These are phyloP conservation scores for Colletotrichum nymphaeae DNA, from an alignment of 2,329 filamentous ascomycete species.

Conservation along the genomic window DNA sequence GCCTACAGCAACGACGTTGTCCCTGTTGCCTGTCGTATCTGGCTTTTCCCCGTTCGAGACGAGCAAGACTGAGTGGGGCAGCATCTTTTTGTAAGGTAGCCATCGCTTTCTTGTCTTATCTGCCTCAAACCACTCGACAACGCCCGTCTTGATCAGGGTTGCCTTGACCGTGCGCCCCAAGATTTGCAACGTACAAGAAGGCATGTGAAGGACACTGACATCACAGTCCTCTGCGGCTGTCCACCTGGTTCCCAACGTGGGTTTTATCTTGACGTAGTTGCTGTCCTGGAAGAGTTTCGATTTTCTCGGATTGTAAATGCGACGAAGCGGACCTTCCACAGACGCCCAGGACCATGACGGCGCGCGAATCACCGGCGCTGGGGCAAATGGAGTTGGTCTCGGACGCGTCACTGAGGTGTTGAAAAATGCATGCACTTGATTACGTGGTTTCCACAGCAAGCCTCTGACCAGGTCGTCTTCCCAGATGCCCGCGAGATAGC, in stretches of 20 bases:
- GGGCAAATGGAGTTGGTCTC: conserved; percentile 1
- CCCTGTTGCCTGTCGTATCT: not conserved
- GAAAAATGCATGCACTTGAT: not conserved
- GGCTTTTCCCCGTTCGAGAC: not conserved
- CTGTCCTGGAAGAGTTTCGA: not conserved
- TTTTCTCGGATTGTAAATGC: not conserved
- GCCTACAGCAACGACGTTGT: not conserved
- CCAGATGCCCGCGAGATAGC: conserved; percentile 16
- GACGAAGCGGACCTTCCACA: not conserved
- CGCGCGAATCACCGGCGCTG: conserved; percentile 10
- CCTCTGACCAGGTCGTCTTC: conserved; percentile 17
- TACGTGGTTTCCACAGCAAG: conserved; percentile 16
- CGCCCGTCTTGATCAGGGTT: not conserved
- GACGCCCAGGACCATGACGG: conserved; percentile 27
- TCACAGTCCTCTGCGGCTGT: not conserved
- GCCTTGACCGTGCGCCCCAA: not conserved
- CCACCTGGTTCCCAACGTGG: not conserved
- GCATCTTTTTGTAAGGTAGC: not conserved
- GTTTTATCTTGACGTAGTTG: conserved; percentile 4
- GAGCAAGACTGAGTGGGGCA: not conserved
- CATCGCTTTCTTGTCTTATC: not conserved
- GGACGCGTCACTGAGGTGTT: not conserved
- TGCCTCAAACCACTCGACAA: not conserved
- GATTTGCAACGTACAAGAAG: conserved; percentile 2
- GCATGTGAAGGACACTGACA: conserved; percentile 6